A percentile compares a stretch with the other conserved stretches of the same genome.
Conservation (phyloP, 2,329 filamentous ascomycete species). For the Xylaria sp. region DNA sequence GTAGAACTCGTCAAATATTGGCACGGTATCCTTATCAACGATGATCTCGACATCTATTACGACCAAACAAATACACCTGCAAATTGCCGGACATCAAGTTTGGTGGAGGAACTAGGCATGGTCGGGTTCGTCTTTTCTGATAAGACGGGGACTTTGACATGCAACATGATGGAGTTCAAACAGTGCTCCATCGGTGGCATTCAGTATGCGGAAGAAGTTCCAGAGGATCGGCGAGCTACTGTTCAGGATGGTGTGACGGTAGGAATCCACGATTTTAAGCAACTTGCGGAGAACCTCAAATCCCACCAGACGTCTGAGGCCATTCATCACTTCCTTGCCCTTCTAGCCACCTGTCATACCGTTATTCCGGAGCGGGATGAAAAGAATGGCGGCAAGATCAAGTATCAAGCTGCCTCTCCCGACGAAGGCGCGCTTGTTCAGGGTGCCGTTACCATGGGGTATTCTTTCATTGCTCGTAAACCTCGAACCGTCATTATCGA, state of each 20-base stretch:
- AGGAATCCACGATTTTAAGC: constrained; percentile 86
- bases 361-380: constrained; percentile 93
- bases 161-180: constrained; percentile 98
- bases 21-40: constrained; percentile 97
- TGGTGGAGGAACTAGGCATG: constrained; percentile 97
- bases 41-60: constrained; percentile 97
- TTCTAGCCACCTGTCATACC: constrained; percentile 93
- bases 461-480: constrained; percentile 90
- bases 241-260: constrained; percentile 80
- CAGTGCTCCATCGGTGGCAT: constrained; percentile 93
- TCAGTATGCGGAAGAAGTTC: constrained; percentile 91
- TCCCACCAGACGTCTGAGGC: constrained; percentile 62
- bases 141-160: constrained; percentile 97
- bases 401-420: constrained; percentile 97
- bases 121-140: constrained; percentile 99
- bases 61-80: constrained; percentile 95
- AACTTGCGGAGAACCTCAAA: constrained; percentile 75
- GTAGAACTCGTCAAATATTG: constrained; percentile 98
- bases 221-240: constrained; percentile 87
- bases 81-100: constrained; percentile 93
- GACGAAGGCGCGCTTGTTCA: constrained; percentile 98
- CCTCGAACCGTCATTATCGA: constrained; percentile 88
- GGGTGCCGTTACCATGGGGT: constrained; percentile 85
- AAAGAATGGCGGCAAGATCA: constrained; percentile 82
- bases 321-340: constrained; percentile 83